phyloP scores from a whole-genome alignment of 495 filamentous ascomycete genomes.

The Lepidopterella palustris region DNA sequence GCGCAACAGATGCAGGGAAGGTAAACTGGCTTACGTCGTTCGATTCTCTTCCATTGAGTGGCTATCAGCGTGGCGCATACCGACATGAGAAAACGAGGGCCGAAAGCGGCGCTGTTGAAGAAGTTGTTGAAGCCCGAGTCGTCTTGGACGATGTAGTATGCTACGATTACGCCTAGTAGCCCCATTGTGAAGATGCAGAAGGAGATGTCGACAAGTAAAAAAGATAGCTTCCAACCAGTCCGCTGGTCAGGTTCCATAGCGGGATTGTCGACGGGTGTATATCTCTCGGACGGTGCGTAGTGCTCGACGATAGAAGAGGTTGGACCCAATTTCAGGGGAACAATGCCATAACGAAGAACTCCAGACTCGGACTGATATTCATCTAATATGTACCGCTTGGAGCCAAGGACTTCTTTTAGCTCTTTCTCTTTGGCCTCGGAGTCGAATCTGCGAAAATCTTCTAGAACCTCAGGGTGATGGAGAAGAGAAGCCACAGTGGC shows the following conservation, averaged over 20 bases:
- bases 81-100: constrained; percentile 43
- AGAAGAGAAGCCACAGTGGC: constrained; percentile 7
- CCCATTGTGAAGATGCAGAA: constrained; percentile 37
- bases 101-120: constrained; percentile 42
- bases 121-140: constrained; percentile 42
- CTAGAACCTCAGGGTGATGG: constrained; percentile 13
- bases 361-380: neutral
- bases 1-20: neutral
- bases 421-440: neutral
- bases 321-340: neutral
- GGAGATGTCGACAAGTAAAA: constrained; percentile 6
- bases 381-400: neutral
- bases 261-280: neutral
- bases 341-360: neutral
- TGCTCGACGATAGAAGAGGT: neutral
- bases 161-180: constrained; percentile 37
- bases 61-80: constrained; percentile 39
- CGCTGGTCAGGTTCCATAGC: neutral
- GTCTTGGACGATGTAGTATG: constrained; percentile 38
- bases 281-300: neutral
- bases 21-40: constrained; percentile 26
- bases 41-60: constrained; percentile 40
- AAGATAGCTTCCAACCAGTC: neutral
- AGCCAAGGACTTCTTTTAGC: neutral
- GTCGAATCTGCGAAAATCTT: constrained; percentile 10